A percentile compares a stretch with the other conserved stretches of the same genome.
Evolutionary conservation across 495 filamentous ascomycete species (phyloP).

Genomic region (Talaromyces borbonicus): DNA sequence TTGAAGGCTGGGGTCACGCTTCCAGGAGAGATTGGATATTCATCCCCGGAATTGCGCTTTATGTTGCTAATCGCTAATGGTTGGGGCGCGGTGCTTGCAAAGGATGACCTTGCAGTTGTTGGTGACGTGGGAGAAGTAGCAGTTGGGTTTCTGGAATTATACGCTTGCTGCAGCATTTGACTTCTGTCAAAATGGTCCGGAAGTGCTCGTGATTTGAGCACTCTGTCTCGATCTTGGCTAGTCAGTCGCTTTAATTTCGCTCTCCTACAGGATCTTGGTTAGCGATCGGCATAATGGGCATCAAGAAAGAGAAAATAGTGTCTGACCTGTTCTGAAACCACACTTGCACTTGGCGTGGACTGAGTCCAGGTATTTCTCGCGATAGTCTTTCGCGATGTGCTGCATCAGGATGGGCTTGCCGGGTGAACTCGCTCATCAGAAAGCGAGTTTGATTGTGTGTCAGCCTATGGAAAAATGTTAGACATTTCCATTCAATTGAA

Average conservation of each 20-base stretch:
- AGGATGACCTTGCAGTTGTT: slow-evolving; percentile 8
- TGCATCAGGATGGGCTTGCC: slow-evolving; percentile 91
- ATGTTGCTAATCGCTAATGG: slow-evolving; percentile 29
- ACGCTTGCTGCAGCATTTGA: slow-evolving; percentile 77
- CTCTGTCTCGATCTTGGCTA: slow-evolving; percentile 84
- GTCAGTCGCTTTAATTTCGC: slow-evolving; percentile 94
- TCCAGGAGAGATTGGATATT: slow-evolving; percentile 35
- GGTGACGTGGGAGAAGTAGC: slow-evolving; percentile 26
- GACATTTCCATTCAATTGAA: background rate
- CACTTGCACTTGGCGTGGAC: slow-evolving; percentile 90
- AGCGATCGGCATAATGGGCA: slow-evolving; percentile 16
- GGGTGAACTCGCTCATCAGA: slow-evolving; percentile 93
- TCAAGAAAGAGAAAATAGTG: background rate
- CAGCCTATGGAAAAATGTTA: slow-evolving; percentile 43
- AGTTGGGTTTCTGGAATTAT: slow-evolving; percentile 24
- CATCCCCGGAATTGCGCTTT: slow-evolving; percentile 30
- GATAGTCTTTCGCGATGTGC: slow-evolving; percentile 85
- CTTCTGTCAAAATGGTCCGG: slow-evolving; percentile 90
- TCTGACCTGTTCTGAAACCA: slow-evolving; percentile 96
- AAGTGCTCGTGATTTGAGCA: slow-evolving; percentile 86
- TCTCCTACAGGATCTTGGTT: slow-evolving; percentile 42
- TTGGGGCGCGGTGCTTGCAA: slow-evolving; percentile 10
- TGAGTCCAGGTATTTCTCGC: slow-evolving; percentile 85
- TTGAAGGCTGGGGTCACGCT: slow-evolving; percentile 34
- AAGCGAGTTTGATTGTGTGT: slow-evolving; percentile 96